Evolutionary conservation across 2,329 filamentous ascomycete genomes (phyloP).

Genomic region (Venturia nashicola): DNA sequence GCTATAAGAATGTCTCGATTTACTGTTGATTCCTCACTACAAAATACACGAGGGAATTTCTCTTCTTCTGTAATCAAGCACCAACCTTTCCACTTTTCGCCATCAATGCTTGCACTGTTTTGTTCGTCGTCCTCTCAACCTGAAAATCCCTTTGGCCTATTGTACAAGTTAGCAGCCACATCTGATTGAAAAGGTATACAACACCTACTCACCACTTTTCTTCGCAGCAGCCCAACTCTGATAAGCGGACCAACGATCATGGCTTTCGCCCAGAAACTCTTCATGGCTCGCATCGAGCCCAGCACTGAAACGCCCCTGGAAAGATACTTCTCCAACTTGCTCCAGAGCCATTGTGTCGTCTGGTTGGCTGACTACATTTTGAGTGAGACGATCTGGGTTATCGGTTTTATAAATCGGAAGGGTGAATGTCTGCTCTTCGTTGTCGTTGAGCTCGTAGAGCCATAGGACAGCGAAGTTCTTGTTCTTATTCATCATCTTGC

Average conservation of each 20-base stretch:
- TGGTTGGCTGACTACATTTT: not conserved
- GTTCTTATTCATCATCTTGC: not conserved
- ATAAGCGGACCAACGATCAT: not conserved
- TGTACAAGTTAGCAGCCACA: not conserved
- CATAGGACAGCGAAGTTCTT: not conserved
- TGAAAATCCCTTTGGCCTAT: not conserved
- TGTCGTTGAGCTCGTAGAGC: not conserved
- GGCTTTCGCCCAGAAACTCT: not conserved
- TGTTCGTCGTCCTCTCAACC: not conserved
- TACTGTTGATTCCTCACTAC: too few relatives aligned
- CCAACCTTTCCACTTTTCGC: not conserved
- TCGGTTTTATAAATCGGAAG: not conserved
- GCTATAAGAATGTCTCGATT: too few relatives aligned
- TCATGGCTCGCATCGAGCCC: not conserved
- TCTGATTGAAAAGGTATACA: not conserved
- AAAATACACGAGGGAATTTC: too few relatives aligned
- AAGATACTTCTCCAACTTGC: not conserved
- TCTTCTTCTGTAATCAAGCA: not conserved
- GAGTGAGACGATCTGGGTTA: not conserved
- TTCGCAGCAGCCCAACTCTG: not conserved
- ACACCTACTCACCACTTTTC: conserved; percentile 2
- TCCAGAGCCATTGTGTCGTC: not conserved
- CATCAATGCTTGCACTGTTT: not conserved
- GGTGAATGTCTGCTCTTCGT: not conserved
- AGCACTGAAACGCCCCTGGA: not conserved